Base-by-base conservation (phyloP, 257 asterid genomes). In the Cordia subcordata region DNA sequence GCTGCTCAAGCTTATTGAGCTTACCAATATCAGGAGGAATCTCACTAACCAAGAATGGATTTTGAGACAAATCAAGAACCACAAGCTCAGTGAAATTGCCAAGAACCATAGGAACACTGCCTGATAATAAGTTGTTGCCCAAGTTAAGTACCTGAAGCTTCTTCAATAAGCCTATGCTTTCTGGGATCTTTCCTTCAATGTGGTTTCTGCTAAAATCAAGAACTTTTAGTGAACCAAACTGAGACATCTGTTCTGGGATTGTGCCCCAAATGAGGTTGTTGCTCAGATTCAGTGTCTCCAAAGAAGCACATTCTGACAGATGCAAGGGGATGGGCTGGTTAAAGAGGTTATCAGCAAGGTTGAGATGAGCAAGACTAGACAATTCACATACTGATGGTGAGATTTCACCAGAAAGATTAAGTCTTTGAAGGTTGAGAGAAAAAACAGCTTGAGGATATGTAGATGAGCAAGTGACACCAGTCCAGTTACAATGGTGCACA, bases 371-470 rank as follows among this genome's bases (percentile, higher is more conserved):
- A n/a, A 89, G 86, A 32, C 62, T 72, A 17, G 80, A 15, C 33
- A 89, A 84, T 16, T 60, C 54, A 70, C 95, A 86, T 18, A 86
- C 18, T 37, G 87, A 74, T 27, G 91, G 68, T 69, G 95, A 80
- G 69, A 89, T 86, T 79, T 82, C 87, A 53, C 97, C 97, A 50
- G 95, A 89, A 61, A 89, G 95, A 74, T 86, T 89, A 51, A 74
- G 60, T 53, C 69, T 82, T 76, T 74, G 87, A n/a, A 90, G 95
- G 49, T 65, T 72, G 9, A 86, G 66, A 32, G 82, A 81, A 60
- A 75, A 66, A 45, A 90, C 79, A 50, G 63, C 17, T 27, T 27
- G 35, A 27, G 35, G 35, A 27, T 27, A 27, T 27, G 35, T 1
- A 21, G 68, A 39, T 19, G 75, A 67, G 82, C 95, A 90, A 63